Base-by-base conservation (phyloP, 2,329 filamentous ascomycete species). In the Chalara sp. region DNA sequence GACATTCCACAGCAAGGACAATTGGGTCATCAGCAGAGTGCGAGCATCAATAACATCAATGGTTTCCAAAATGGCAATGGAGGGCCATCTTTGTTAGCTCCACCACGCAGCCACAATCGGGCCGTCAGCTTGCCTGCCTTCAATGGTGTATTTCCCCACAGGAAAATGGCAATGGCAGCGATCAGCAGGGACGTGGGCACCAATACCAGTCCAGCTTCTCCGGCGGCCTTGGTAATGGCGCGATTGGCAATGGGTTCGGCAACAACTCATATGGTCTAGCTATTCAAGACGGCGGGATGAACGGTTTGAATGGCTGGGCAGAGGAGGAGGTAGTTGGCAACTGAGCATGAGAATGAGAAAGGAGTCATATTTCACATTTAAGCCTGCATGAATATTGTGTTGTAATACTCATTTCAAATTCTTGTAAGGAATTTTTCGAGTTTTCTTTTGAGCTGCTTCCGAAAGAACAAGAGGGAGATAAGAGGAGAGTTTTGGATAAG, bases 121-220 rank as follows among this genome's bases (percentile, higher is more conserved):
- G 90, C 93, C 33, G 89, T 96, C 53, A 96, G 90, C 66, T 74
- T 99, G 63, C 93, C 93, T 1, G 81, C 79, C 5, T 76, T 86
- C 49, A 81, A 80, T 0, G 79, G 83, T 67, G 83, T 83, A 48
- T 74, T 73, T 50, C 75, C 70, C 77, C 40, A 13, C 28, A 74
- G 66, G 56, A 58, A 43, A 53, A 32, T 28, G n/a, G 61, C 41
- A 54, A 57, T 35, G 53, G 51, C 13, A 71, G 68, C 5, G 67
- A 68, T 48, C 67, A 69, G 46, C 76, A 77, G 30, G 74, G 74
- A 39, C 61, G 81, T 51, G 81, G 81, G 8, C 82, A 86, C 62
- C 81, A 84, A 56, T 86, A 85, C 66, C 81, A 84, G 66, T 73
- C 75, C 32, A 82, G 78, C 67, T 84, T 76, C 53, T 65, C 63